A percentile compares a stretch with the other conserved stretches of the same genome.
phyloP scores from a whole-genome alignment of 768 basidiomycete species.

The Mycena rebaudengoi region DNA sequence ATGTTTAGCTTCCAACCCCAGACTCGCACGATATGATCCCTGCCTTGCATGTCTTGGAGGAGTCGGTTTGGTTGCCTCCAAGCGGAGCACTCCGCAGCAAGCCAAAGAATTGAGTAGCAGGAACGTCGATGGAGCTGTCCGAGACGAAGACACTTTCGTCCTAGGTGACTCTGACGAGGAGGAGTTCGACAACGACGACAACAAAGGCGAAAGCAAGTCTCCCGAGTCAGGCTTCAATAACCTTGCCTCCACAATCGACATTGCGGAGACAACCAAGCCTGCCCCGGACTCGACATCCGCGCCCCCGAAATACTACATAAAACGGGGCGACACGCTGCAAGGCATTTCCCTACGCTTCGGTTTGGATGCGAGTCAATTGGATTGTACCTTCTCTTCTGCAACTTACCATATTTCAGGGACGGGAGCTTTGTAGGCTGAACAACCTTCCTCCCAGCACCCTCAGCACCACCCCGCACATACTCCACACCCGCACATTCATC shows the following conservation, averaged over 20 bases:
- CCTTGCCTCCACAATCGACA: too few species aligned
- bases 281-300: neutral
- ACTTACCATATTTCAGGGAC: constrained; percentile 49
- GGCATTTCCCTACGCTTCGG: constrained; percentile 70
- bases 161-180: constrained; percentile 72
- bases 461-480: constrained; percentile 74
- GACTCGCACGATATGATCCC: constrained; percentile 73
- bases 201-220: constrained; percentile 15
- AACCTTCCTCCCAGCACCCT: constrained; percentile 70
- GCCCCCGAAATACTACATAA: constrained; percentile 60
- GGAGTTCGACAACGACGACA: constrained; percentile 23
- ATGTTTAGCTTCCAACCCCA: constrained; percentile 67
- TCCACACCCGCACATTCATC: constrained; percentile 72
- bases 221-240: neutral
- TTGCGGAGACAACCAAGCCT: neutral
- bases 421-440: constrained; percentile 71
- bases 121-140: constrained; percentile 62
- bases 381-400: neutral
- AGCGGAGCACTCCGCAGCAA: neutral
- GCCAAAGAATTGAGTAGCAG: constrained; percentile 1
- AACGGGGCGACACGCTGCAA: constrained; percentile 65
- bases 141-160: constrained; percentile 71
- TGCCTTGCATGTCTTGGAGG: constrained; percentile 76
- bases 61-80: constrained; percentile 46
- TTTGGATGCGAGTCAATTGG: constrained; percentile 60